Evolutionary conservation across 768 basidiomycete species (phyloP), one percentile per base, ranked within the genome.

Genomic region (Tylopilus plumbeoviolaceoides): DNA sequence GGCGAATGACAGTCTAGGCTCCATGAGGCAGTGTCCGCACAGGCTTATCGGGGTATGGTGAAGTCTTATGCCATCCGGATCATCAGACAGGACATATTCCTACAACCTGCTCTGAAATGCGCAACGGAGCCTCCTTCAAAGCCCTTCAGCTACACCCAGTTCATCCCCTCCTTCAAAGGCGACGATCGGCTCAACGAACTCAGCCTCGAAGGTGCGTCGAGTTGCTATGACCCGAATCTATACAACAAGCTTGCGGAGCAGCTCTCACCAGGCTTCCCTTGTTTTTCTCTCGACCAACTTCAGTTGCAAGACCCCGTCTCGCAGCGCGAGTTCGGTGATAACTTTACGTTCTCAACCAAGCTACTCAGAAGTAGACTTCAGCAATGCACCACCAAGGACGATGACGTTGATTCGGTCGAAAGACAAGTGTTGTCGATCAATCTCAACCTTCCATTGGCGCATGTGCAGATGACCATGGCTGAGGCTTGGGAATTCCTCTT

Each of bases 371-470:
- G 74, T n/a, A 79, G 88, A 17, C 71, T 90, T 43, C 78, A 78
- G 30, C 80, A 59, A 36, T 71, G 63, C 25, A 48, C 54, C 39
- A 47, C 59, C 5, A 59, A 67, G 2, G 69, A 73, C 12, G 73
- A 79, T 6, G 72, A 69, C 11, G 69, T 73, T 1, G 77, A 82
- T 11, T 70, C 71, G 5, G 71, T 82, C 14, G 80, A 88, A 58
- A 81, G 77, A 45, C 76, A 78, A 31, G 71, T 92, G 4, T 73
- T 81, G 44, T 82, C 85, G 1, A 82, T 95, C 66, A 97, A 97
- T 67, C 78, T 93, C 58, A 94, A 95, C 64, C 78, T 94, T 44
- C 94, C 92, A 1, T 73, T 97, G 36, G 75, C 89, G 20, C 87
- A 95, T 60, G 78, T 89, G 1, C 89, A 95, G 66, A 81, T 80